Base-by-base conservation (phyloP, 192 early-diverging fungal genomes). In the Linnemannia zychae region DNA sequence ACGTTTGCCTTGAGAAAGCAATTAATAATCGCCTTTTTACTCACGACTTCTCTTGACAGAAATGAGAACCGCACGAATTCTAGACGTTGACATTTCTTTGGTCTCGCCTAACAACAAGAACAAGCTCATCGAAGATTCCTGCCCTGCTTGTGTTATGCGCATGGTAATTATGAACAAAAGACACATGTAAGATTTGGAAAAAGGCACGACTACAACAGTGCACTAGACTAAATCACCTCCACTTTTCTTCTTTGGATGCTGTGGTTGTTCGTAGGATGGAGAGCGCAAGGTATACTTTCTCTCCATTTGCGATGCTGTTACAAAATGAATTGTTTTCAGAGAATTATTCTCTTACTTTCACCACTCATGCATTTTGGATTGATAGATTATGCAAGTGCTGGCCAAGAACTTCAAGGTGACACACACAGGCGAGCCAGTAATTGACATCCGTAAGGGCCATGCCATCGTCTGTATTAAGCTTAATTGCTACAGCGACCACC, bases 351-450 rank as follows among this genome's bases (percentile, higher is more conserved):
- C 40, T 44, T 44, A 44, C 40, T 9, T 44, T 44, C 40, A 31
- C 15, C 57, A 1, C 13, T 63, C 28, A n/a, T 60, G 17, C 28
- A 3, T 18, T 3, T 24, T 36, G 44, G 15, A 31, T 12, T 24
- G 0, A 12, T 72, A 78, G 78, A 84, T 84, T 52, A 84, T 84
- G 81, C 81, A 84, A 57, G 81, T 84, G 17, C 34, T 84, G 15
- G 81, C 76, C 38, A 84, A 84, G 52, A 84, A 84, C 81, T 84
- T 84, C 53, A 84, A 84, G 72, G 34, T 74, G 72, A 84, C 76
- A n/a, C 76, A 65, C 22, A 63, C 67, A 7, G 81, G 81, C 47
- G 75, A 84, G 47, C 81, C 81, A 28, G 76, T 84, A 34, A 84
- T 84, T 38, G 81, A 84, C 36, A 78, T 84, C 44, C 60, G 81